A percentile compares a stretch with the other conserved stretches of the same genome.
phyloP scores from a whole-genome alignment of 1,284 basidiomycete genomes.

The Xerocomus nothofagi region DNA sequence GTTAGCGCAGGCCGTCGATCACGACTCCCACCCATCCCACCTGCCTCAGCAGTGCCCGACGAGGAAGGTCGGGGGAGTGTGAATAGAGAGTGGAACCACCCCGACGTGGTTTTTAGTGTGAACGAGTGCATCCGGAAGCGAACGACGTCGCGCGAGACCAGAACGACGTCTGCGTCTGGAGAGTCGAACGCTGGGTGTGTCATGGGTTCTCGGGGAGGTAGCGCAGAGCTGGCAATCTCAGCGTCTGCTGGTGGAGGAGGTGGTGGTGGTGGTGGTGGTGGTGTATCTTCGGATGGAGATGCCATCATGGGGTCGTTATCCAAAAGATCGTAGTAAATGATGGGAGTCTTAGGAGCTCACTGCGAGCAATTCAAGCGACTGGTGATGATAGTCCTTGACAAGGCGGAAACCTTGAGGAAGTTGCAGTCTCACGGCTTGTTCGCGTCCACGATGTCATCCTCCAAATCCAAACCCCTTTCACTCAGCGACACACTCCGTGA shows the following conservation, averaged over 20 bases:
- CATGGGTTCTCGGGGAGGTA: slow-evolving; percentile 14
- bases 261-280: too few species aligned
- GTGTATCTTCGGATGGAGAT: slow-evolving; percentile 22
- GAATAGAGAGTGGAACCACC: slow-evolving; percentile 56
- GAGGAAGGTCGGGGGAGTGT: slow-evolving; percentile 46
- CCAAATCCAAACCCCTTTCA: slow-evolving; percentile 53
- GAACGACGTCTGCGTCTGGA: slow-evolving; percentile 50
- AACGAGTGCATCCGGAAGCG: slow-evolving; percentile 59
- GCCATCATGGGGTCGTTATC: slow-evolving; percentile 15
- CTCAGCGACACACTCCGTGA: slow-evolving; percentile 66
- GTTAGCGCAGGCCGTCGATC: slow-evolving; percentile 38
- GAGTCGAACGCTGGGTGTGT: slow-evolving; percentile 50
- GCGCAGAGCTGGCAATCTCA: not conserved
- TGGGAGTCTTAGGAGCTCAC: not conserved
- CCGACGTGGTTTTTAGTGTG: slow-evolving; percentile 59
- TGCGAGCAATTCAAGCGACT: not conserved
- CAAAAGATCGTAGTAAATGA: not conserved
- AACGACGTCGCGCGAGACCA: slow-evolving; percentile 43
- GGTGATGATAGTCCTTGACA: not conserved
- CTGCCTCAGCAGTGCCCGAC: not conserved
- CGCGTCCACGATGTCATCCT: slow-evolving; percentile 31
- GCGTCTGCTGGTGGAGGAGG: not conserved
- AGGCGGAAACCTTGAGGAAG: too few species aligned
- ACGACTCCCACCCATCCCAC: slow-evolving; percentile 5
- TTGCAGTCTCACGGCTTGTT: too few species aligned